Percentiles rank a stretch among this genome's conserved stretches.
These are phyloP conservation scores for Rhizophora mangle DNA, from an alignment of 345 rosid genomes.

Conservation along the genomic window DNA sequence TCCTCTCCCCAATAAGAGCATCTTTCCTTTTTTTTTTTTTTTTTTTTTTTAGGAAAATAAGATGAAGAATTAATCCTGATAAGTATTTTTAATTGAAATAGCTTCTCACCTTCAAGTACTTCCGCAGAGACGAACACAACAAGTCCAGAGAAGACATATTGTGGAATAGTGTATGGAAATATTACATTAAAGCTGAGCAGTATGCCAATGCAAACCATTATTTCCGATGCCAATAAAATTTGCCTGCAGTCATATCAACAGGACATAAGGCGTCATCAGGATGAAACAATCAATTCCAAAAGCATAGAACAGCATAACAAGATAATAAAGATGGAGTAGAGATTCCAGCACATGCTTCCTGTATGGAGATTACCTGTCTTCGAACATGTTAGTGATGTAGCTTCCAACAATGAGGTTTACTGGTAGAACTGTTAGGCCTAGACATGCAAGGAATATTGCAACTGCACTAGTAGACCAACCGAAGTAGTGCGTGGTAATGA, in stretches of 20 bases:
- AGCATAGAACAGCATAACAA: neutral
- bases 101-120: slow-evolving; percentile 89
- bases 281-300: neutral
- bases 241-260: slow-evolving; percentile 52
- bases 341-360: neutral
- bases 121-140: slow-evolving; percentile 93
- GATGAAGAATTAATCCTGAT: neutral
- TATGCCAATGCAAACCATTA: slow-evolving; percentile 76
- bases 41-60: neutral
- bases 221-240: slow-evolving; percentile 89
- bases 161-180: slow-evolving; percentile 67
- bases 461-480: slow-evolving; percentile 77
- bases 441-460: slow-evolving; percentile 80
- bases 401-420: slow-evolving; percentile 84
- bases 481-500: slow-evolving; percentile 80
- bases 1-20: too few relatives aligned
- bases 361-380: slow-evolving; percentile 65
- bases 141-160: slow-evolving; percentile 89
- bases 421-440: slow-evolving; percentile 95
- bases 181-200: slow-evolving; percentile 76
- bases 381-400: slow-evolving; percentile 97
- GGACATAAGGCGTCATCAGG: slow-evolving; percentile 4
- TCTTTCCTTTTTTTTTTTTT: too few relatives aligned
- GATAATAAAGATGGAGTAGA: neutral
- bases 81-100: too few relatives aligned